Evolutionary conservation across 495 filamentous ascomycete genomes (phyloP), one percentile per base, ranked within the genome.

Genomic region (Penicillium tannophilum): DNA sequence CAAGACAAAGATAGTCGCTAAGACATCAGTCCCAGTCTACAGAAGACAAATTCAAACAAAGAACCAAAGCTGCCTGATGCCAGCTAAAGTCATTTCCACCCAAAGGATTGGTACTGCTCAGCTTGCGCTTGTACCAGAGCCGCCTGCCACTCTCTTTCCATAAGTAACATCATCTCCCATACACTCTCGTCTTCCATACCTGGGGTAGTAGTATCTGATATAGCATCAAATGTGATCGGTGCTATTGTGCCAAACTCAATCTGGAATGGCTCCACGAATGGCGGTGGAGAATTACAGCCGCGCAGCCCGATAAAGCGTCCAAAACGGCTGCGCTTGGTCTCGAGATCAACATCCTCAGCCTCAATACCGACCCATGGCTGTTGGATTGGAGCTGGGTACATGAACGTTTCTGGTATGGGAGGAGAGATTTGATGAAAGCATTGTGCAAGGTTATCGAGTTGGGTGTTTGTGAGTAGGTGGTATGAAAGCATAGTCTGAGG

Each of bases 391-490:
- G 74, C 81, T 4, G 91, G 91, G 68, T 96, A 94, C n/a, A 73
- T 66, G 41, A 54, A 52, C 1, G 82, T 87, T 64, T 76, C 84
- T 0, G 55, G 59, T 17, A 69, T 72, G 62, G 42, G 85, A 77
- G 52, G 86, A 81, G 60, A 74, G 46, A 82, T 76, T 68, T 96
- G 91, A 71, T 92, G 86, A 72, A 91, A 94, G 69, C 89, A 88
- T 39, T 77, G 73, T 8, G 90, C 90, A 6, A 96, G 84, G 36
- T 69, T 69, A 65, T 95, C 90, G 43, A 92, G 82, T 69, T 93
- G 78, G 20, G 61, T 66, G 60, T 84, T 81, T 31, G 90, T 91
- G 43, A 95, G 82, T 24, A 94, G 84, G 76, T 88, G 89, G 78
- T 86, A 92, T 69, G 81, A 73, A 1, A 93, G 80, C 14, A 92